These are phyloP conservation scores for Oenanthe javanica DNA, from an alignment of 140 eudicot genomes.

Conservation along the genomic window DNA sequence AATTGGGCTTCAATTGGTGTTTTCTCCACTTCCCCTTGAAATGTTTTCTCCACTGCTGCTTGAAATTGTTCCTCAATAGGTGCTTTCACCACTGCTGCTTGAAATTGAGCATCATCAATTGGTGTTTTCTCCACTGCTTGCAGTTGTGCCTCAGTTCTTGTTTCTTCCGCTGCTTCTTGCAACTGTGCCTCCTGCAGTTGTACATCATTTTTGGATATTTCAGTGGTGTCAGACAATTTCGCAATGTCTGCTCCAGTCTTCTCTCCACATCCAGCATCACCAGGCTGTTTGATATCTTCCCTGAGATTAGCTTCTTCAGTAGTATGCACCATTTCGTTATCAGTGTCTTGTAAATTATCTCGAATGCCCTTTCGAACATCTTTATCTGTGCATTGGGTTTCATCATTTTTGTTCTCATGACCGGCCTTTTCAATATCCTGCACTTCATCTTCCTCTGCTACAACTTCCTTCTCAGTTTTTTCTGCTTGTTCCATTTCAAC, in stretches of 20 bases:
- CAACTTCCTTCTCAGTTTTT: conserved; percentile 14
- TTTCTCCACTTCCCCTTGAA: no score
- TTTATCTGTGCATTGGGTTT: neutral
- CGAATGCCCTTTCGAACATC: neutral
- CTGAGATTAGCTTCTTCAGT: neutral
- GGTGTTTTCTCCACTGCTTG: conserved; percentile 1
- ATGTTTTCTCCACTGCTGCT: conserved; percentile 17
- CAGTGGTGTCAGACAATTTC: neutral
- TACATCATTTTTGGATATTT: neutral
- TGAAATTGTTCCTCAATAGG: conserved; percentile 10
- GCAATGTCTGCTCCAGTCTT: neutral
- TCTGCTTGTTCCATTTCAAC: conserved; percentile 21
- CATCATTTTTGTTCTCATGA: conserved; percentile 20
- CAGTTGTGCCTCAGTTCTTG: neutral
- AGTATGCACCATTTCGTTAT: neutral
- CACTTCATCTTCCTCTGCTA: conserved; percentile 4
- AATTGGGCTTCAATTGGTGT: conserved; percentile 1
- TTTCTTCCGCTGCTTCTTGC: neutral
- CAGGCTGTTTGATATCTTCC: conserved; percentile 1
- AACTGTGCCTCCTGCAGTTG: neutral
- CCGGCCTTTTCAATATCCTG: conserved; percentile 21
- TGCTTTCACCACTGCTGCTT: conserved; percentile 18
- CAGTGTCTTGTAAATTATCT: neutral
- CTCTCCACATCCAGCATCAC: conserved; percentile 4
- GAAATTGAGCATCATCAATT: neutral